Base-by-base conservation (phyloP, 352 stramenopile genomes). In the Aphanomyces euteiches region DNA sequence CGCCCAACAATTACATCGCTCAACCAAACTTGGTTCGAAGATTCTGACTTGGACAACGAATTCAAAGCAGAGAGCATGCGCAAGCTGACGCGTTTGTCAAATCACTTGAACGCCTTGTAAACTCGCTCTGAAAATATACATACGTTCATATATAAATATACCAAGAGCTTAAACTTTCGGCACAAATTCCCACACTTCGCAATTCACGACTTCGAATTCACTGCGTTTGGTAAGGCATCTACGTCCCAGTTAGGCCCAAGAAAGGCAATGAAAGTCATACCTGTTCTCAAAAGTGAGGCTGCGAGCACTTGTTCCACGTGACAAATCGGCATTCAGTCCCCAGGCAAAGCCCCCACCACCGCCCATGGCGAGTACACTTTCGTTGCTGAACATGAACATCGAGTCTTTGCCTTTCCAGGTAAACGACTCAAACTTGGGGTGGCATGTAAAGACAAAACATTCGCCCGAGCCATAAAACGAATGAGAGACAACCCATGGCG, bases 391-490 rank as follows among this genome's bases (percentile, higher is more conserved):
- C 84, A 92, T 90, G 72, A 87, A 77, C 78, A 92, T 88, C 2
- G 75, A 67, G 67, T 92, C 87, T 28, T 76, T 74, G 50, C 73
- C 77, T n/a, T 78, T 84, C 82, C 84, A 92, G 13, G 68, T 72
- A 57, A 89, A 90, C 15, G 75, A 72, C 63, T 90, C 79, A 61
- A 89, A 92, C 41, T 72, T 72, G 1, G 84, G 77, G 15, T 82
- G 75, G 43, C 77, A 85, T 10, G 82, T 84, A 58, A 92, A 92
- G 45, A 92, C 82, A 66, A 90, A 92, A 10, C 79, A 82, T 72
- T 92, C 81, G 50, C 84, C 84, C 7, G 76, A 81, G 60, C 84
- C 84, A 37, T 92, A 92, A 72, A 90, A 92, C 19, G 82, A 89
- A 8, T 71, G 50, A 13, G 78, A 81, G 5, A 72, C 73, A 5